Percentiles rank a stretch among this genome's conserved stretches.
Evolutionary conservation across 176 grass and related monocot genomes (phyloP).

Genomic region (Tillandsia fasciculata): DNA sequence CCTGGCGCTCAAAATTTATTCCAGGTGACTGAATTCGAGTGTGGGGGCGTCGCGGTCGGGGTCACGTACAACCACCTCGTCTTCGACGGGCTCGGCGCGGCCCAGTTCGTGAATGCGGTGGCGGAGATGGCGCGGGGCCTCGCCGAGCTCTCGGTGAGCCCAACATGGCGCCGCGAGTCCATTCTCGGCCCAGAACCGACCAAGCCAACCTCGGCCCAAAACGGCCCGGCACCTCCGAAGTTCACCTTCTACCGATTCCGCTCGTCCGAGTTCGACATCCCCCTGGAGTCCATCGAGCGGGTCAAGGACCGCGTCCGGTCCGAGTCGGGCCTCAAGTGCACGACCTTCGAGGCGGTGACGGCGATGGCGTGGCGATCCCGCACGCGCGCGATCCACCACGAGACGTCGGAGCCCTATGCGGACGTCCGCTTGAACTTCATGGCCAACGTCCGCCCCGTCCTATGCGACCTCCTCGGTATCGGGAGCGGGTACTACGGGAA

Average conservation of each 20-base stretch:
- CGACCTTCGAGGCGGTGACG: constrained; percentile 21
- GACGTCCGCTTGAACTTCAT: constrained; percentile 23
- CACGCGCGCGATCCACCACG: background rate
- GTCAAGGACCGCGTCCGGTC: background rate
- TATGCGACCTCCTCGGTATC: background rate
- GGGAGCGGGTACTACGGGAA: constrained; percentile 31
- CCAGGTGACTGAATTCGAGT: constrained; percentile 30
- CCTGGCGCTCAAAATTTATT: too few species aligned
- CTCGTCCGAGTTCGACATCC: constrained; percentile 2
- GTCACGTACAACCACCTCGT: constrained; percentile 16
- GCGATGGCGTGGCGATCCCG: constrained; percentile 28
- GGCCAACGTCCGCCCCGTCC: constrained; percentile 18
- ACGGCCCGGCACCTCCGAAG: background rate
- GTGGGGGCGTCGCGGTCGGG: constrained; percentile 23
- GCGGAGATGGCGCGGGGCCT: constrained; percentile 16
- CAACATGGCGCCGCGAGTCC: constrained; percentile 7
- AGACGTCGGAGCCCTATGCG: background rate
- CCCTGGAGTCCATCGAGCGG: constrained; percentile 12
- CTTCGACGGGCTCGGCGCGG: constrained; percentile 14
- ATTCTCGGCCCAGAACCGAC: background rate
- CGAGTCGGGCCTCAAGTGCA: background rate
- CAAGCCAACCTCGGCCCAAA: background rate
- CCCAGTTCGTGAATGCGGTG: constrained; percentile 24
- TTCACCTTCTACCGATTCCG: background rate
- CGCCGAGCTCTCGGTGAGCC: background rate